phyloP scores from a whole-genome alignment of 345 rosid genomes.

The Gossypium longicalyx region DNA sequence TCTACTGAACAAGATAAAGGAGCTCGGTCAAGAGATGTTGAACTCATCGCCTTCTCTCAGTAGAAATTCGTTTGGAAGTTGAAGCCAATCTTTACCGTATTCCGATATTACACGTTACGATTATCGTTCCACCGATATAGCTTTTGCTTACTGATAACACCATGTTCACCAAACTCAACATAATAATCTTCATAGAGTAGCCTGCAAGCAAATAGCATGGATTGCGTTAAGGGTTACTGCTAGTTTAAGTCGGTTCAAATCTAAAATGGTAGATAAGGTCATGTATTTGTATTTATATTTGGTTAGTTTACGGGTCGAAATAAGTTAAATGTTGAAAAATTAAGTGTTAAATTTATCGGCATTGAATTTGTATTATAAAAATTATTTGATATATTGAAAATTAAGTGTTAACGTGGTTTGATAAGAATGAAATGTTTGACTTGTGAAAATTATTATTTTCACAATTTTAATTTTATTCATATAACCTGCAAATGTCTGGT shows the following conservation, averaged over 20 bases:
- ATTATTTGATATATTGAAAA: too few species aligned
- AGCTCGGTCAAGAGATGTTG: slow-evolving; percentile 77
- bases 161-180: neutral
- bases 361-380: neutral
- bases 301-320: neutral
- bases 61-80: slow-evolving; percentile 41
- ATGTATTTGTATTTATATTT: neutral
- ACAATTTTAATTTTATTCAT: neutral
- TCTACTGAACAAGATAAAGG: slow-evolving; percentile 76
- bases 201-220: neutral
- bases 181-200: neutral
- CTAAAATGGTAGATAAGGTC: neutral
- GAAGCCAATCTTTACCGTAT: slow-evolving; percentile 19
- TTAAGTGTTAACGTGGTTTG: neutral
- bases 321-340: too few species aligned
- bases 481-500: too few species aligned
- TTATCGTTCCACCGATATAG: neutral
- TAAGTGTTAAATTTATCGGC: neutral
- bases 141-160: neutral
- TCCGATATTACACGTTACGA: slow-evolving; percentile 13
- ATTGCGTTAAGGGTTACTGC: neutral
- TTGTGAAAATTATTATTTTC: neutral
- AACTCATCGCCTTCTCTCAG: slow-evolving; percentile 46
- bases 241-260: neutral
- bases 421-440: neutral